Percentiles rank a stretch among this genome's conserved stretches.
Evolutionary conservation across 805 yeast species (phyloP).

Genomic region (Sungouiella blattae): DNA sequence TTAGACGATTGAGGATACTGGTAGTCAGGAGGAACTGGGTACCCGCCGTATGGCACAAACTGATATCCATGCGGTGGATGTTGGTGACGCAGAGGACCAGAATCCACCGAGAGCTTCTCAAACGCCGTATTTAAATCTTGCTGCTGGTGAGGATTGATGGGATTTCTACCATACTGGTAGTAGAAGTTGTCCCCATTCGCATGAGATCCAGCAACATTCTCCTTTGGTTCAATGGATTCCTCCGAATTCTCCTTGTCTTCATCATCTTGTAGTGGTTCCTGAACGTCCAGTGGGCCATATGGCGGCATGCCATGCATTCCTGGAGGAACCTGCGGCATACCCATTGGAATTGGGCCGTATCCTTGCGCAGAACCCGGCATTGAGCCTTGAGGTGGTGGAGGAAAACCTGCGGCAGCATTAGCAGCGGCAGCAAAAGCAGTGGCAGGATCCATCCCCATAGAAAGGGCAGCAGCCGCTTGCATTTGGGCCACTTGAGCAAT

Average conservation of each 20-base stretch:
- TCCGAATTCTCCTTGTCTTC: not conserved
- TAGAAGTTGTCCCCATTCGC: no score
- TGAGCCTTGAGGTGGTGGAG: constrained; percentile 1
- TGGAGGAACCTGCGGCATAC: constrained; percentile 7
- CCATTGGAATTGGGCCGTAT: constrained; percentile 9
- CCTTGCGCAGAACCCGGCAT: constrained; percentile 4
- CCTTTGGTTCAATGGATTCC: not conserved
- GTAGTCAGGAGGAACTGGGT: constrained; percentile 2
- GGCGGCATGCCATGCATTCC: constrained; percentile 5
- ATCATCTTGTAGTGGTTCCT: not conserved
- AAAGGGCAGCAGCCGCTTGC: constrained; percentile 36
- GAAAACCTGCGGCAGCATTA: no score
- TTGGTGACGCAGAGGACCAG: not conserved
- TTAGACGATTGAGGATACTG: no score
- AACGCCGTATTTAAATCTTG: no score
- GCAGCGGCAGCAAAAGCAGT: constrained; percentile 27
- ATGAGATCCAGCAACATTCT: not conserved
- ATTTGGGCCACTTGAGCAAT: constrained; percentile 33
- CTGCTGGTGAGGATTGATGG: no score
- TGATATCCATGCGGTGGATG: constrained; percentile 1
- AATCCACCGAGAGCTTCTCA: constrained; percentile 2
- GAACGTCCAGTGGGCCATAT: not conserved
- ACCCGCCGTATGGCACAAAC: constrained; percentile 4
- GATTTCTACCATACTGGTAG: no score
- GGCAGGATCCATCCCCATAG: constrained; percentile 39